A percentile compares a stretch with the other conserved stretches of the same genome.
These are phyloP conservation scores for Omphalotus guepiniiformis DNA, from an alignment of 768 basidiomycete species.

Conservation along the genomic window DNA sequence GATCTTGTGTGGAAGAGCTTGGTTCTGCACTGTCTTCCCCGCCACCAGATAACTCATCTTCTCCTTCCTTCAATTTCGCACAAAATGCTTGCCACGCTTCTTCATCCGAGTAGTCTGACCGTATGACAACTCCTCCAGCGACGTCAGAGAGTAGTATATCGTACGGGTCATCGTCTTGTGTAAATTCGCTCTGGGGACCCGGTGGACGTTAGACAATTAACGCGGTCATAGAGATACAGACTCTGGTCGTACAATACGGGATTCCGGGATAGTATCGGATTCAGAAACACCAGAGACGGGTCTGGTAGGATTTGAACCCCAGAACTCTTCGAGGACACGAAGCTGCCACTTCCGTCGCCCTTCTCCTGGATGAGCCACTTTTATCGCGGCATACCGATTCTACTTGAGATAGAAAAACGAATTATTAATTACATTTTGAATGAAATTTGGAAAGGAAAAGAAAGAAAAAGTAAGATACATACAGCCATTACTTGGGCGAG, in stretches of 20 bases:
- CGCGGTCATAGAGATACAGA: not conserved
- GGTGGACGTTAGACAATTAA: not conserved
- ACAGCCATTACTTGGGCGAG: constrained; percentile 5
- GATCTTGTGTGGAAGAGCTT: constrained; percentile 7
- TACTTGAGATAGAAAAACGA: not conserved
- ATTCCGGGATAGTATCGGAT: constrained; percentile 12
- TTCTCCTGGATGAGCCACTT: constrained; percentile 42
- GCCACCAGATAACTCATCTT: constrained; percentile 46
- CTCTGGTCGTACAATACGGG: not conserved
- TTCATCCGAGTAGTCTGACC: constrained; percentile 70
- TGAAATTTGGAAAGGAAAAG: not conserved
- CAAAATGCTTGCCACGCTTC: constrained; percentile 59
- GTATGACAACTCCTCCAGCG: constrained; percentile 60
- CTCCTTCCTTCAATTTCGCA: constrained; percentile 45
- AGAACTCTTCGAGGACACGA: constrained; percentile 46
- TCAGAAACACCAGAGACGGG: constrained; percentile 2
- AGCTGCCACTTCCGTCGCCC: constrained; percentile 56
- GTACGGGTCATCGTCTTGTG: constrained; percentile 49
- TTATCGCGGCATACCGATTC: constrained; percentile 37
- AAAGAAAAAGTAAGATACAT: not conserved
- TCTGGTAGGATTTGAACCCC: constrained; percentile 27
- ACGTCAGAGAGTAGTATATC: constrained; percentile 44
- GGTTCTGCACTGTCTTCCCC: constrained; percentile 20
- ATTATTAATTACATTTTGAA: not conserved
- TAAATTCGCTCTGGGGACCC: constrained; percentile 11